These are phyloP conservation scores for Quercus agrifolia DNA, from an alignment of 306 rosid species.

Conservation along the genomic window DNA sequence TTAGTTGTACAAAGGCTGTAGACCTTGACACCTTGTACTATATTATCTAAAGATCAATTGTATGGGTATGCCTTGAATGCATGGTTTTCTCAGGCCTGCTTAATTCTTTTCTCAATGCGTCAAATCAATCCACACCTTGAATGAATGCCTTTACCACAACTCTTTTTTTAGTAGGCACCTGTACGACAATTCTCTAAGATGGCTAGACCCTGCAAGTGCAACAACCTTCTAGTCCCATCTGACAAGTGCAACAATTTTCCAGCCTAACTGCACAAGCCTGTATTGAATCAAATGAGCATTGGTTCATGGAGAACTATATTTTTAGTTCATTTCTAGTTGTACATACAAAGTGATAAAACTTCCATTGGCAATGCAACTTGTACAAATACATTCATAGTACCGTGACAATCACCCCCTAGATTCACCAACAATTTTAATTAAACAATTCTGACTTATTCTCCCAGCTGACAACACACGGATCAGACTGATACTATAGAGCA, in stretches of 20 bases:
- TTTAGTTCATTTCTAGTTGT: neutral
- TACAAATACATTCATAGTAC: neutral
- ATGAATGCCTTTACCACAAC: too few species aligned
- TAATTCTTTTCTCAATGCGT: neutral
- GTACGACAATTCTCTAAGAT: too few species aligned
- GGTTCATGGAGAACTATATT: neutral
- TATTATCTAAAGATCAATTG: too few species aligned
- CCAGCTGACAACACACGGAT: constrained; percentile 16
- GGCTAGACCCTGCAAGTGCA: too few species aligned
- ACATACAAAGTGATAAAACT: neutral
- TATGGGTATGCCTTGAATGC: too few species aligned
- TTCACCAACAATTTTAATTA: constrained; percentile 7
- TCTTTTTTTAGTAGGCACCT: too few species aligned
- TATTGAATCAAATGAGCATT: neutral
- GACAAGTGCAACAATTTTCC: too few species aligned
- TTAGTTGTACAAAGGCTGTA: too few species aligned
- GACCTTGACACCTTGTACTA: too few species aligned
- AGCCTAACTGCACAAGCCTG: too few species aligned
- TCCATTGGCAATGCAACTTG: neutral
- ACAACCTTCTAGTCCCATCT: too few species aligned
- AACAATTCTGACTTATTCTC: constrained; percentile 29
- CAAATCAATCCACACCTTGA: neutral
- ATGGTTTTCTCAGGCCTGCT: too few species aligned
- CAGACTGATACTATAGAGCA: constrained; percentile 19
- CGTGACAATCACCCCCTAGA: neutral